phyloP scores from a whole-genome alignment of 257 asterid genomes.

The Verbascum thapsus region DNA sequence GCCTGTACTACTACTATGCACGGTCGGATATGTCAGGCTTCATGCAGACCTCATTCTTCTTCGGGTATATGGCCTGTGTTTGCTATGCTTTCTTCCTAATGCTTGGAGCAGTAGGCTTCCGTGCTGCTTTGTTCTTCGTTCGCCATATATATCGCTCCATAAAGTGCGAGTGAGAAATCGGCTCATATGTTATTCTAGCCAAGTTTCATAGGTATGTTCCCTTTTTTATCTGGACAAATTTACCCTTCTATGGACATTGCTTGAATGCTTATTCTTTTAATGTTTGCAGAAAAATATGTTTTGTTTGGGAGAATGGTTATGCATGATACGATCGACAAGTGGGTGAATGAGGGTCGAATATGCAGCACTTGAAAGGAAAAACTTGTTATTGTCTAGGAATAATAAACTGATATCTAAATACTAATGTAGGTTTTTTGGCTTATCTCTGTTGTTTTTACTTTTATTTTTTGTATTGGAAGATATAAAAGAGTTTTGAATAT shows the following conservation, averaged over 20 bases:
- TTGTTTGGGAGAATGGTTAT: not conserved
- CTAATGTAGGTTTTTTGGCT: not conserved
- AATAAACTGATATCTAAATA: constrained; percentile 10
- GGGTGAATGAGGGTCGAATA: not conserved
- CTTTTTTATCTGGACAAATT: not conserved
- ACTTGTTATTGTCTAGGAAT: constrained; percentile 3
- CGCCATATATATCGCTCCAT: constrained; percentile 81
- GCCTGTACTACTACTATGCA: constrained; percentile 81
- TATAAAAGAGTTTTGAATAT: not conserved
- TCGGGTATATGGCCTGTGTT: constrained; percentile 82
- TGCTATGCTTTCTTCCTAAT: constrained; percentile 88
- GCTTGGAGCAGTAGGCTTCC: constrained; percentile 90
- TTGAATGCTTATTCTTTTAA: too few relatives aligned
- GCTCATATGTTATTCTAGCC: too few relatives aligned
- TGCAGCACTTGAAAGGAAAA: not conserved
- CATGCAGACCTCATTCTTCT: constrained; percentile 94
- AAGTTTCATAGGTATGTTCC: not conserved
- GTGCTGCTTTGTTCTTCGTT: constrained; percentile 83
- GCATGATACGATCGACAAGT: not conserved
- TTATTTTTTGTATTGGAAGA: not conserved
- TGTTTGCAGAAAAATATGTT: not conserved
- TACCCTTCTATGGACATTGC: not conserved
- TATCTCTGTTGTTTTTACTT: too few relatives aligned
- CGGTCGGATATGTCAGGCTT: constrained; percentile 93
- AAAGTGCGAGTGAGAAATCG: constrained; percentile 56